Base-by-base conservation (phyloP, 345 rosid genomes). In the Eutrema heterophyllum region DNA sequence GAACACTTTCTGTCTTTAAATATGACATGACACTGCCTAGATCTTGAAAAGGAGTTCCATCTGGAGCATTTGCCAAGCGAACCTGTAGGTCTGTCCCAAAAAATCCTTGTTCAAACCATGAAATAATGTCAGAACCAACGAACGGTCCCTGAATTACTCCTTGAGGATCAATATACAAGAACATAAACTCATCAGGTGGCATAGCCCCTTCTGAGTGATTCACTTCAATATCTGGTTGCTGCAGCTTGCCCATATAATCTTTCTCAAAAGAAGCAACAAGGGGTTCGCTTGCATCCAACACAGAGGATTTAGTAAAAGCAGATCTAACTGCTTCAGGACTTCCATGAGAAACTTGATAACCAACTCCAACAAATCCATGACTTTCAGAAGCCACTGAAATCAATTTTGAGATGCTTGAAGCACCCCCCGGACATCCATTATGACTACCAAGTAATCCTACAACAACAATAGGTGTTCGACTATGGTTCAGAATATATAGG, bases 31-130 rank as follows among this genome's bases (percentile, higher is more conserved):
- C 72, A n/a, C 74, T 84, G 29, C 97, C 94, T 38, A 91, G 78
- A 72, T 78, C 87, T 70, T 64, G 86, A 78, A 91, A 91, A 70
- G 92, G 85, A 52, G 84, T 83, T 65, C 90, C 96, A 61, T 88
- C 88, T n/a, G 84, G 88, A 59, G 91, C 94, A 84, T 84, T 88
- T 48, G 82, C 88, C 80, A 88, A 80, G 66, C 94, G 84, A 56
- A 91, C 94, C 7, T 81, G 92, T 75, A 93, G 84, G 69, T 93
- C 97, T 36, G 84, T 79, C 30, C 94, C 96, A 79, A 93, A 93
- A 81, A 89, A 93, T 3, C 97, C 98, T 80, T 93, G 94, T 61
- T 86, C 94, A 83, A 87, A 86, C 98, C 98, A 93, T 26, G 84
- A 80, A 48, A 91, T 81, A 65, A 93, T 88, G 79, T 91, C 96